A percentile compares a stretch with the other conserved stretches of the same genome.
phyloP scores from a whole-genome alignment of 192 early-diverging fungal species.

The Backusella mclennaniae region DNA sequence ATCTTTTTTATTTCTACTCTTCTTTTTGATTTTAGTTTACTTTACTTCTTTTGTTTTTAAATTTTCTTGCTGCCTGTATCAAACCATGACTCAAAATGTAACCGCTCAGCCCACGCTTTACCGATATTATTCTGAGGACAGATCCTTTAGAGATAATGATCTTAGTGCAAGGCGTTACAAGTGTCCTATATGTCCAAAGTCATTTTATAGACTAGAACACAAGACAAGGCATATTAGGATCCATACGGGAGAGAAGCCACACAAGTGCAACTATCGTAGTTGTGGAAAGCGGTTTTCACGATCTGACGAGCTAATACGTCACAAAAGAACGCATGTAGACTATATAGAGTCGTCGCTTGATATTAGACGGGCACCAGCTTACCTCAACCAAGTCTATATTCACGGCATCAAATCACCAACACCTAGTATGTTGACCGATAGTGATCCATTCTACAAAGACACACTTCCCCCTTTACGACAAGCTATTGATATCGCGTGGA shows the following conservation, averaged over 20 bases:
- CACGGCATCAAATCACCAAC: neutral
- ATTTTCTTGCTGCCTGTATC: neutral
- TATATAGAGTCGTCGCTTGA: neutral
- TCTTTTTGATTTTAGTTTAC: neutral
- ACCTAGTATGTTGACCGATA: neutral
- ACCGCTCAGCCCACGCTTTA: neutral
- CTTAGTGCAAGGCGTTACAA: constrained; percentile 58
- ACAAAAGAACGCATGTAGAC: constrained; percentile 51
- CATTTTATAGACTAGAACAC: constrained; percentile 78
- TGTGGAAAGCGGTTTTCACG: constrained; percentile 81
- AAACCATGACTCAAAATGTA: neutral
- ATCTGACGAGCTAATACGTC: constrained; percentile 76
- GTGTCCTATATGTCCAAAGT: constrained; percentile 70
- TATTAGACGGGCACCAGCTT: neutral
- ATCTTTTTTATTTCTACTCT: neutral
- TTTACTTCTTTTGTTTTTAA: neutral
- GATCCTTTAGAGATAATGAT: neutral
- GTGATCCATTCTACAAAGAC: neutral
- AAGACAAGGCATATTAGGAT: constrained; percentile 79
- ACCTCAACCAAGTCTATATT: neutral
- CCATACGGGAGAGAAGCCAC: constrained; percentile 86
- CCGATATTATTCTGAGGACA: neutral
- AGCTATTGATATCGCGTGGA: neutral
- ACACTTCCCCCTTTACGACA: neutral
- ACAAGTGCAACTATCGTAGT: constrained; percentile 70